Evolutionary conservation across 345 rosid species (phyloP).

Genomic region (Eucalyptus polyanthemos): DNA sequence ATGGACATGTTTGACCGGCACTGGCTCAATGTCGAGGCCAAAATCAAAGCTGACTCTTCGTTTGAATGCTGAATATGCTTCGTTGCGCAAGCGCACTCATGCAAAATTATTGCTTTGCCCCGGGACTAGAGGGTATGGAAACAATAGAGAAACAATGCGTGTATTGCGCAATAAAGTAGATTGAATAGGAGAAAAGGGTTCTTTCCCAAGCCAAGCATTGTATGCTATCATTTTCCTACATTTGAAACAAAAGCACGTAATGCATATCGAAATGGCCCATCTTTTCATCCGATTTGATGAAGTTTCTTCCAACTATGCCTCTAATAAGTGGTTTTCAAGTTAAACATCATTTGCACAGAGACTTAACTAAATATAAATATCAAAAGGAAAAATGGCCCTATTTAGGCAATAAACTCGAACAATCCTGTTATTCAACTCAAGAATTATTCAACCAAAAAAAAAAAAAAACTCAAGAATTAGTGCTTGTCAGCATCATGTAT

Average conservation of each 20-base stretch:
- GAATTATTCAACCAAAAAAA: neutral
- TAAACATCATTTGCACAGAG: neutral
- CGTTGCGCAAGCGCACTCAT: neutral
- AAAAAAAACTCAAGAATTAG: neutral
- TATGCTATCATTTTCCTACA: neutral
- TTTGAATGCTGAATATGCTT: neutral
- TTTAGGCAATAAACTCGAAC: neutral
- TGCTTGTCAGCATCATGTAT: neutral
- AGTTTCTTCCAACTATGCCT: neutral
- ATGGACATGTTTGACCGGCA: neutral
- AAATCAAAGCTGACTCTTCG: neutral
- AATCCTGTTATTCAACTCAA: neutral
- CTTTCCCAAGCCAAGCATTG: neutral
- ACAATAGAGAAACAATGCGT: neutral
- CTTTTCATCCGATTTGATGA: neutral
- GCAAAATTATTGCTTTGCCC: neutral
- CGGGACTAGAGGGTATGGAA: neutral
- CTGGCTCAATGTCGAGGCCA: neutral
- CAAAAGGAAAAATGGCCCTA: neutral
- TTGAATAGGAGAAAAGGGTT: neutral
- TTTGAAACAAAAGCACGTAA: neutral
- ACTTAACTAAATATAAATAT: neutral
- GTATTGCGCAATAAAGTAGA: neutral
- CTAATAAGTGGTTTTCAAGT: neutral
- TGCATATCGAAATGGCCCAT: neutral